Evolutionary conservation across 2,329 filamentous ascomycete species (phyloP).

Genomic region (Fusarium euwallaceae): DNA sequence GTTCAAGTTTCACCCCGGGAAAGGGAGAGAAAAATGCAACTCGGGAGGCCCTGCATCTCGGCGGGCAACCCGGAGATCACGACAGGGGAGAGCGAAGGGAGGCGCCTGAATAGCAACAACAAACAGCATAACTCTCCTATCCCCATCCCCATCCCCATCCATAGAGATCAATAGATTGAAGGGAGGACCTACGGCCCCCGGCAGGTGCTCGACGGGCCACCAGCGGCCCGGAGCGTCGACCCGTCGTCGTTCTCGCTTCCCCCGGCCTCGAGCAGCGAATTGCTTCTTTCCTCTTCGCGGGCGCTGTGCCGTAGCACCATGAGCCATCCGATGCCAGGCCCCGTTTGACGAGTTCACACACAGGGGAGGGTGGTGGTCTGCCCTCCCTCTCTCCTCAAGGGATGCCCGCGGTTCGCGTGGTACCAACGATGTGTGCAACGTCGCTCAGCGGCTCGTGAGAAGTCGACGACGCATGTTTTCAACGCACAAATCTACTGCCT

Average conservation of each 20-base stretch:
- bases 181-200: slow-evolving; percentile 17
- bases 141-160: background rate
- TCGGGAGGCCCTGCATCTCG: slow-evolving; percentile 5
- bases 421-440: slow-evolving; percentile 33
- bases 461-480: slow-evolving; percentile 15
- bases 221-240: slow-evolving; percentile 36
- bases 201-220: slow-evolving; percentile 27
- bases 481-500: background rate
- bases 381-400: background rate
- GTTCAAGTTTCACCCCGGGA: slow-evolving; percentile 21
- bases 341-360: slow-evolving; percentile 16
- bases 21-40: slow-evolving; percentile 14
- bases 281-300: slow-evolving; percentile 30
- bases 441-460: slow-evolving; percentile 40
- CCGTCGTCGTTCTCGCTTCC: slow-evolving; percentile 43
- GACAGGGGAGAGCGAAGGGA: background rate
- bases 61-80: slow-evolving; percentile 7
- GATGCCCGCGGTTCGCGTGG: slow-evolving; percentile 13
- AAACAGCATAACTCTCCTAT: slow-evolving; percentile 3
- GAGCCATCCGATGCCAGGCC: slow-evolving; percentile 21
- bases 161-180: slow-evolving; percentile 2
- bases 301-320: slow-evolving; percentile 36
- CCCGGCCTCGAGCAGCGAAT: slow-evolving; percentile 41
- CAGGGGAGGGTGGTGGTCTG: background rate
- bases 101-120: slow-evolving; percentile 13